These are phyloP conservation scores for Rossbeevera mucosa DNA, from an alignment of 768 basidiomycete genomes.

Conservation along the genomic window DNA sequence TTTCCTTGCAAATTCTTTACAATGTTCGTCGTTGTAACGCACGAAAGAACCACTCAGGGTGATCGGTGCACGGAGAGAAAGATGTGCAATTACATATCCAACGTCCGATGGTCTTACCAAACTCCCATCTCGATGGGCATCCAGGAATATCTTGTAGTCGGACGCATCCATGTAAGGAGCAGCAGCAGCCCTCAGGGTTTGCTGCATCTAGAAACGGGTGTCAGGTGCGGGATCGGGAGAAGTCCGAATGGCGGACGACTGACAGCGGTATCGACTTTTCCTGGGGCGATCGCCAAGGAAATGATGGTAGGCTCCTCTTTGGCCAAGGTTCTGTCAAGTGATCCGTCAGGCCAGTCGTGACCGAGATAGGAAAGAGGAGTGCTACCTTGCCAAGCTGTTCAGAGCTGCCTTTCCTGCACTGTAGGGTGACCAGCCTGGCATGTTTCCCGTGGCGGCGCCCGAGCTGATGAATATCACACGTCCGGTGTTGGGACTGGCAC, in stretches of 20 bases:
- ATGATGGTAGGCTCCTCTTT: conserved; percentile 76
- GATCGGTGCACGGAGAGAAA: conserved; percentile 62
- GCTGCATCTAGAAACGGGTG: conserved; percentile 61
- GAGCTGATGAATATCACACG: conserved; percentile 81
- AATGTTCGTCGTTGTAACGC: conserved; percentile 73
- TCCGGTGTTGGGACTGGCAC: conserved; percentile 53
- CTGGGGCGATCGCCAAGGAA: conserved; percentile 78
- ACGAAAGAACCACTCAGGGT: conserved; percentile 72
- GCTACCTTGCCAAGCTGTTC: conserved; percentile 83
- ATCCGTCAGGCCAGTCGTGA: conserved; percentile 1
- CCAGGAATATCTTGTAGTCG: conserved; percentile 56
- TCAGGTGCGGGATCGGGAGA: not conserved
- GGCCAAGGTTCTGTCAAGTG: conserved; percentile 61
- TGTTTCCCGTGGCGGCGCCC: conserved; percentile 70
- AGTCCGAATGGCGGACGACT: conserved; percentile 21
- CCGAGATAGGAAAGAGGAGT: conserved; percentile 8
- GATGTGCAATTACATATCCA: conserved; percentile 74
- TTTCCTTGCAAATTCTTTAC: conserved; percentile 47
- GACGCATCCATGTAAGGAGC: conserved; percentile 47
- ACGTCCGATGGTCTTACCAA: conserved; percentile 71
- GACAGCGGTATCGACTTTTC: conserved; percentile 81
- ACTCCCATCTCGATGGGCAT: conserved; percentile 56
- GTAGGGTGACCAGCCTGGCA: conserved; percentile 74
- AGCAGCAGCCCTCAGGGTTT: conserved; percentile 46
- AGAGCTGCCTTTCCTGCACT: conserved; percentile 84